Conservation (phyloP, 2,329 filamentous ascomycete species). For the Calonectria ilicicola region DNA sequence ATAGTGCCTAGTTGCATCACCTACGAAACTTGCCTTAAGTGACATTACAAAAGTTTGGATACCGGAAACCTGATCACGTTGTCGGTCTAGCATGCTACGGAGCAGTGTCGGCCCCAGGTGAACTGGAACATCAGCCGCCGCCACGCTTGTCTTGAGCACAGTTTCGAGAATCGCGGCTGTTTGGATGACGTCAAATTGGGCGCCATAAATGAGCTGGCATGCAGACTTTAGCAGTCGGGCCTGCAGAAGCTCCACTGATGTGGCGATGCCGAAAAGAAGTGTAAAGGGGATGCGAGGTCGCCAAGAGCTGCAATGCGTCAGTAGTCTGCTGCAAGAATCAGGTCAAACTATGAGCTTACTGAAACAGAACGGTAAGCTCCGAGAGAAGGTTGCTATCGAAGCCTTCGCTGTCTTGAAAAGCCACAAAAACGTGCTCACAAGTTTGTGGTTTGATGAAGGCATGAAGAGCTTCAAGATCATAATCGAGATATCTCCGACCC, state of each 20-base stretch:
- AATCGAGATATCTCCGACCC: slow-evolving; percentile 77
- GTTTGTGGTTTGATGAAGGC: slow-evolving; percentile 66
- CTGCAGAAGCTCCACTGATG: slow-evolving; percentile 83
- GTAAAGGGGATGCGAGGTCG: slow-evolving; percentile 81
- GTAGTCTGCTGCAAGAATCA: not conserved
- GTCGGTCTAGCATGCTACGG: slow-evolving; percentile 74
- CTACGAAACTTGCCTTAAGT: slow-evolving; percentile 65
- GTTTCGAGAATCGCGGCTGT: slow-evolving; percentile 78
- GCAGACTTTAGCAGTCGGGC: slow-evolving; percentile 78
- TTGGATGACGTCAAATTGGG: slow-evolving; percentile 82
- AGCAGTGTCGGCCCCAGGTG: slow-evolving; percentile 74
- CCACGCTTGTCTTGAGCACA: slow-evolving; percentile 75
- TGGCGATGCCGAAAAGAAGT: slow-evolving; percentile 83
- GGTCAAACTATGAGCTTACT: slow-evolving; percentile 58
- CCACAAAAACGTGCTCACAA: slow-evolving; percentile 73
- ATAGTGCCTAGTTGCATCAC: not conserved
- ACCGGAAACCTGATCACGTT: slow-evolving; percentile 82
- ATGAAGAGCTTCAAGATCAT: slow-evolving; percentile 80
- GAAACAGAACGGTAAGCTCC: slow-evolving; percentile 76
- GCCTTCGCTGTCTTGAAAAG: slow-evolving; percentile 85
- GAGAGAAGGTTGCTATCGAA: slow-evolving; percentile 80
- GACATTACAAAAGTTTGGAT: slow-evolving; percentile 79
- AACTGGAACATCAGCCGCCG: slow-evolving; percentile 66
- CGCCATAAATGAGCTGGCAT: slow-evolving; percentile 74
- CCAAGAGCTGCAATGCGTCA: slow-evolving; percentile 67